phyloP scores from a whole-genome alignment of 2,329 filamentous ascomycete genomes.

The Talaromyces albobiverticillius region DNA sequence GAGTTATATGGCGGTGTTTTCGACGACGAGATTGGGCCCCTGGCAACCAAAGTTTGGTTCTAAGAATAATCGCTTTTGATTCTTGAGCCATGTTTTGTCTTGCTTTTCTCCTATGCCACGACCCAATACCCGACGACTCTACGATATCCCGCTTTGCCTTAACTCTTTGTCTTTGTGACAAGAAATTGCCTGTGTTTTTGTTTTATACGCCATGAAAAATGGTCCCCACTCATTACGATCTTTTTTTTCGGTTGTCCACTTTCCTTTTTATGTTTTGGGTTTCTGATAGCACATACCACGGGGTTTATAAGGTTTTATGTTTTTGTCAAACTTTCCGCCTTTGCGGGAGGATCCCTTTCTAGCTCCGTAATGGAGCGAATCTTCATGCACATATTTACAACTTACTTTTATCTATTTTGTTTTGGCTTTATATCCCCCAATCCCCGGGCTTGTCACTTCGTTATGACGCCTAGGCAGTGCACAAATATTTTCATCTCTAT shows the following conservation, averaged over 20 bases:
- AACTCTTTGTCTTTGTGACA: background rate
- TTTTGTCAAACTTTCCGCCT: background rate
- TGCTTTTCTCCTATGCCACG: background rate
- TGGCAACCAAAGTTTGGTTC: constrained; percentile 39
- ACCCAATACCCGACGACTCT: constrained; percentile 7
- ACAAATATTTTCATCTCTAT: background rate
- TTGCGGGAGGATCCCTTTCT: background rate
- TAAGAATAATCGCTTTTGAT: constrained; percentile 21
- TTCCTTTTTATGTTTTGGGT: constrained; percentile 6
- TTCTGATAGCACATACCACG: constrained; percentile 8
- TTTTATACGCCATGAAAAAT: constrained; percentile 2
- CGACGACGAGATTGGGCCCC: constrained; percentile 39
- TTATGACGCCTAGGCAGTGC: background rate
- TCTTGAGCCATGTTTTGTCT: background rate
- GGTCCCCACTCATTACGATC: background rate
- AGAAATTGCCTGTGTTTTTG: background rate
- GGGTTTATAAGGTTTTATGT: constrained; percentile 6
- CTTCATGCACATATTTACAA: constrained; percentile 15
- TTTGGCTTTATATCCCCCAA: background rate
- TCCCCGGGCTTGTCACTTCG: background rate
- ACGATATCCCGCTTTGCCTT: constrained; percentile 2
- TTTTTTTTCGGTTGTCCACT: background rate
- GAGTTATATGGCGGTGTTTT: constrained; percentile 64
- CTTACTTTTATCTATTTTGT: background rate
- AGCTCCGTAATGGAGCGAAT: constrained; percentile 9